Conservation (phyloP, 1,284 basidiomycete species). For the Boletellus dicymbophilus region DNA sequence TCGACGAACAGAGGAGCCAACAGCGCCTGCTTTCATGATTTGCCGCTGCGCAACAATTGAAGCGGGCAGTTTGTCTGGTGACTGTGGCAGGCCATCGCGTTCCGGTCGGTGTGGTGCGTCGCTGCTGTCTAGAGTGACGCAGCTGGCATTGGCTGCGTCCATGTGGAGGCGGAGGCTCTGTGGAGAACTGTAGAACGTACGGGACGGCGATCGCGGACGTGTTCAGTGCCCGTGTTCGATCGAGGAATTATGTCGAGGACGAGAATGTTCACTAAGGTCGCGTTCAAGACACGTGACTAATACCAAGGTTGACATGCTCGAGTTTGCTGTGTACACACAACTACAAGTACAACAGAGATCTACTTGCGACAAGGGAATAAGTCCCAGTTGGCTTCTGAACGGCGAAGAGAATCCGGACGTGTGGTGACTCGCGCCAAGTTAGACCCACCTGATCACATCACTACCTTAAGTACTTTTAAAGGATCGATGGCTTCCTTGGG, state of each 20-base stretch:
- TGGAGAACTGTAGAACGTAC: background rate
- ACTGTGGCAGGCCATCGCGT: slow-evolving; percentile 54
- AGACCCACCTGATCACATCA: slow-evolving; percentile 1
- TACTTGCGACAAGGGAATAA: slow-evolving; percentile 4
- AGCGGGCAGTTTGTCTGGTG: slow-evolving; percentile 53
- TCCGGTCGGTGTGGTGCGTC: slow-evolving; percentile 45
- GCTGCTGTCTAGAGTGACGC: slow-evolving; percentile 26
- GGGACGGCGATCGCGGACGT: background rate
- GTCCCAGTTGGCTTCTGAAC: background rate
- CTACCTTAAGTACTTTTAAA: slow-evolving; percentile 2
- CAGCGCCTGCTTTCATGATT: slow-evolving; percentile 29
- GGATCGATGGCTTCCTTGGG: slow-evolving; percentile 15
- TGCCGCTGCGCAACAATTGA: slow-evolving; percentile 33
- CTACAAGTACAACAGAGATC: slow-evolving; percentile 12
- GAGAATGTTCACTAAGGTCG: slow-evolving; percentile 26
- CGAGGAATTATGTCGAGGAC: background rate
- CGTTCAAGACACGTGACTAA: slow-evolving; percentile 33
- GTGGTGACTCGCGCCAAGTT: background rate
- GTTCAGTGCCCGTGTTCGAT: slow-evolving; percentile 15
- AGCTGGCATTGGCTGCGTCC: slow-evolving; percentile 16
- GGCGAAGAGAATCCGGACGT: background rate
- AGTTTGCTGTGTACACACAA: background rate
- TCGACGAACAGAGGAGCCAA: slow-evolving; percentile 44
- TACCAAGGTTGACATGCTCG: too few species aligned
- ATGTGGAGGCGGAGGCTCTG: slow-evolving; percentile 15